These are phyloP conservation scores for Cystobasidium onofrii DNA, from an alignment of 768 basidiomycete species.

Conservation along the genomic window DNA sequence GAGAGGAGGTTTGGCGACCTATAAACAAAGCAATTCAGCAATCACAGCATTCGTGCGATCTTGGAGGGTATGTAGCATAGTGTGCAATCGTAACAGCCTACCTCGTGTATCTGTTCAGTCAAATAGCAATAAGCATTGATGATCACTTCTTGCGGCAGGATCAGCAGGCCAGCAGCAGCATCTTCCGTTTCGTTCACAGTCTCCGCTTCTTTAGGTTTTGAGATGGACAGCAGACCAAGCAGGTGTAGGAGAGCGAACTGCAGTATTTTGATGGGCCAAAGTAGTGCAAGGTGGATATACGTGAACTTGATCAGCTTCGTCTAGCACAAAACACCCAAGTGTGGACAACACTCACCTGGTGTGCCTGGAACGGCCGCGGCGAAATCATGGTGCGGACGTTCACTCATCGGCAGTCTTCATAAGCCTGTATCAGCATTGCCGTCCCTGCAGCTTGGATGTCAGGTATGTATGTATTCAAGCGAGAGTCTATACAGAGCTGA, in stretches of 20 bases:
- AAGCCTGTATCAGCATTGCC: background rate
- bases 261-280: background rate
- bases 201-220: background rate
- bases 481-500: no score
- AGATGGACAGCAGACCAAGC: slow-evolving; percentile 7
- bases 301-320: background rate
- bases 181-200: background rate
- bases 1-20: background rate
- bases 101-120: slow-evolving; percentile 32
- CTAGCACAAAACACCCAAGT: no score
- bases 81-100: background rate
- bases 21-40: background rate
- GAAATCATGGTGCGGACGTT: background rate
- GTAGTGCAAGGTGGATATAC: background rate
- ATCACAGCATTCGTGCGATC: no score
- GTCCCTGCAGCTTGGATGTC: background rate
- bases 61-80: no score
- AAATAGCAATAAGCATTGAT: slow-evolving; percentile 27
- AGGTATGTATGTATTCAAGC: no score
- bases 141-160: slow-evolving; percentile 20
- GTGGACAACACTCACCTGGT: background rate
- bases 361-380: slow-evolving; percentile 6
- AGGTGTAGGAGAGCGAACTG: slow-evolving; percentile 25
- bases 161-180: background rate
- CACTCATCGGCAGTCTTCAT: no score